phyloP scores from a whole-genome alignment of 176 grass and related monocot species.

The Carex scoparia region DNA sequence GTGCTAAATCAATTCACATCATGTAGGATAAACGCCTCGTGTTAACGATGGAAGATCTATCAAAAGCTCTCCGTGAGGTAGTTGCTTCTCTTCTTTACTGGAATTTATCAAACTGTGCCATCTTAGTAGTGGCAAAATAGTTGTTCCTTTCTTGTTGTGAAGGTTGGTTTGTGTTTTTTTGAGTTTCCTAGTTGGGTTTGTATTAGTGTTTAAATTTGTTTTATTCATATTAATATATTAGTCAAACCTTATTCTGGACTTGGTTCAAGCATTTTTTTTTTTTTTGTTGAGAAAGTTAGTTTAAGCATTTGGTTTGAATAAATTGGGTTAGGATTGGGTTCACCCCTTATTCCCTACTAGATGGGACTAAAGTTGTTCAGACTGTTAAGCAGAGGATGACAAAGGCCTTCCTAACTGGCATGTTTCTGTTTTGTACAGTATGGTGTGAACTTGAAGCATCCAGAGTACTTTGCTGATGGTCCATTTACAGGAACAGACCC shows the following conservation, averaged over 20 bases:
- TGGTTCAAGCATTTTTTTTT: too few species aligned
- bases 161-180: background rate
- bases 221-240: background rate
- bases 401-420: background rate
- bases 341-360: background rate
- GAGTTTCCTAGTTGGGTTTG: background rate
- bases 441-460: constrained; percentile 92
- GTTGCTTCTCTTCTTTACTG: background rate
- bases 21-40: constrained; percentile 92
- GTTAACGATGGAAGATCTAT: constrained; percentile 97
- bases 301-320: background rate
- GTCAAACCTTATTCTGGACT: background rate
- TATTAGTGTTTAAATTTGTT: background rate
- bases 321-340: background rate
- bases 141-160: background rate
- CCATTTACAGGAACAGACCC: constrained; percentile 72
- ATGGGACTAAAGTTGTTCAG: background rate
- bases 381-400: background rate
- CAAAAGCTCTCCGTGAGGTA: constrained; percentile 82
- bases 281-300: too few species aligned
- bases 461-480: constrained; percentile 81
- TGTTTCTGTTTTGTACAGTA: constrained; percentile 41
- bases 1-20: background rate
- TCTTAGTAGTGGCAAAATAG: background rate
- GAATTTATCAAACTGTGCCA: background rate